These are phyloP conservation scores for Pseudonitzschia delicatissima DNA, from an alignment of 108 stramenopile genomes.

Conservation along the genomic window DNA sequence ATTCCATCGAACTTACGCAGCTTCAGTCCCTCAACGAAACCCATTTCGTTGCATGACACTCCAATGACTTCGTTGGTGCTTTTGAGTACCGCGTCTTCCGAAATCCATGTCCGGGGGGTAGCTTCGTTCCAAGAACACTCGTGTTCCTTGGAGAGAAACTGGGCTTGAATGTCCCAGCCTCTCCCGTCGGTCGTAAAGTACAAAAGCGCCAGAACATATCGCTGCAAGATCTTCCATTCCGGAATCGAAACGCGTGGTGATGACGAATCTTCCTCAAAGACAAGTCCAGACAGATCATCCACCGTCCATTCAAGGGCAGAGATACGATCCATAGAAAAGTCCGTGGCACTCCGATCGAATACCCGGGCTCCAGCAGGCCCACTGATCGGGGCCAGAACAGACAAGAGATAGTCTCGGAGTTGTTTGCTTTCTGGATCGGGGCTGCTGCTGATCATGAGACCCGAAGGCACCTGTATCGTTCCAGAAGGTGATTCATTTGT, in stretches of 20 bases:
- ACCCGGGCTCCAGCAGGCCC: neutral
- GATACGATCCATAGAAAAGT: neutral
- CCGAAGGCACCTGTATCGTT: too few species aligned
- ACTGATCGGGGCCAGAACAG: neutral
- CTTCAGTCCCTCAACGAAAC: neutral
- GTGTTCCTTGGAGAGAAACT: conserved; percentile 44
- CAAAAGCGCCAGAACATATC: conserved; percentile 30
- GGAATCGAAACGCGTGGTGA: neutral
- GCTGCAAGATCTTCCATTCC: conserved; percentile 1
- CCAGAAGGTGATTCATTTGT: neutral
- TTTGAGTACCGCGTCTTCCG: too few species aligned
- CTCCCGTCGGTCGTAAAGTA: conserved; percentile 48
- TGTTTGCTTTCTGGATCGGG: too few species aligned
- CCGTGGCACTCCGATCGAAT: neutral
- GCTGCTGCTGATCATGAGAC: too few species aligned
- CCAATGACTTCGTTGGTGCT: neutral
- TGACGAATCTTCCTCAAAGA: neutral
- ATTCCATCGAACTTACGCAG: neutral
- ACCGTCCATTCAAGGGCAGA: neutral
- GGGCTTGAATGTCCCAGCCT: conserved; percentile 34
- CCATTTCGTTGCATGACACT: neutral
- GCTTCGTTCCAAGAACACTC: conserved; percentile 49
- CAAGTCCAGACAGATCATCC: neutral
- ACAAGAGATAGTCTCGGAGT: neutral
- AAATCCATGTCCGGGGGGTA: neutral